Base-by-base conservation (phyloP, 202 grass and related monocot species). In the Sporobolus alterniflorus region DNA sequence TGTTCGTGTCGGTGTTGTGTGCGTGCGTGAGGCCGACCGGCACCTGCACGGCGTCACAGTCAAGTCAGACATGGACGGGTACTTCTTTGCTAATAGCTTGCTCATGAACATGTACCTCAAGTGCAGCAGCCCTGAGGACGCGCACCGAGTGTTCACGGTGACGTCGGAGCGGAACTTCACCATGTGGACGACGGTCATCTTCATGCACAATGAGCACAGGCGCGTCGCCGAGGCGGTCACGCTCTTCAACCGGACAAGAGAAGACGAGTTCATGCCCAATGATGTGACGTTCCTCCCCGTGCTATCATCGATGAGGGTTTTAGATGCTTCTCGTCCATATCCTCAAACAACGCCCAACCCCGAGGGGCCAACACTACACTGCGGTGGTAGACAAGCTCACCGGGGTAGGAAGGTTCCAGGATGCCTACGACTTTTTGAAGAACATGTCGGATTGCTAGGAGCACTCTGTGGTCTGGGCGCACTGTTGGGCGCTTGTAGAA, bases 41-140 rank as follows among this genome's bases (percentile, higher is more conserved):
- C 83, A 78, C 54, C 83, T 85, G 47, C 86, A 92, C 67, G 59
- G 64, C 76, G 51, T 87, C 63, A 80, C 89, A 71, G 81, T 32
- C 51, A 89, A 92, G 72, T 78, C 47, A 1, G 48, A 46, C 59
- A 22, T 71, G 24, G 57, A 33, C 31, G 86, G 79, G 16, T 89
- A 89, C 66, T 31, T 92, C 2, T 51, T 89, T 34, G 83, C 77
- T 50, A 84, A 74, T 75, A 77, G 77, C 73, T 83, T 84, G 55
- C 87, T 92, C 28, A 31, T 89, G 1, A 80, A 89, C 81, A 92
- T 89, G 90, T 89, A 92, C 55, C 72, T 89, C 75, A 92, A 92
- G 73, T 92, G 87, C 84, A 78, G 87, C 74, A 81, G 76, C 81
- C 57, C 66, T 6, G 66, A 73, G 42, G 87, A 92, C 87, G 77